Conservation (phyloP, 2,329 filamentous ascomycete species). For the Thermomyces lanuginosus region DNA sequence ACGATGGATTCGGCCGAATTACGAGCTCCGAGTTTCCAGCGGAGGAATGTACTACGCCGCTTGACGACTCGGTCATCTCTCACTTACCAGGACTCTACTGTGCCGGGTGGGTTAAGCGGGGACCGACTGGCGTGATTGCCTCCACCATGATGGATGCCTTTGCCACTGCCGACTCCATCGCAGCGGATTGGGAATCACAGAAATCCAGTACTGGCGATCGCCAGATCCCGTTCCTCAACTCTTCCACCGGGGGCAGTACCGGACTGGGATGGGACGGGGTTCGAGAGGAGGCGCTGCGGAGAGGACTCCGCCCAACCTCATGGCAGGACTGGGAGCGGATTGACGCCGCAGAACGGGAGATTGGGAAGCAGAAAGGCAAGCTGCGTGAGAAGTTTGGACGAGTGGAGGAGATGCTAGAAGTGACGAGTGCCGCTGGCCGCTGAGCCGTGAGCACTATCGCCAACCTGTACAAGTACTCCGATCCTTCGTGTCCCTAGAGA, state of each 20-base stretch:
- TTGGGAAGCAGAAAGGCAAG: constrained; percentile 54
- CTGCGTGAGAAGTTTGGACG: constrained; percentile 52
- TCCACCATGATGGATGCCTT: constrained; percentile 95
- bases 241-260: constrained; percentile 20
- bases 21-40: constrained; percentile 22
- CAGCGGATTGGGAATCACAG: constrained; percentile 50
- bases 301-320: constrained; percentile 46
- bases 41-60: constrained; percentile 12
- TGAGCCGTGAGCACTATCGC: too few species aligned
- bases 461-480: too few species aligned
- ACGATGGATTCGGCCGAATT: constrained; percentile 66
- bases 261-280: constrained; percentile 63
- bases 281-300: constrained; percentile 39
- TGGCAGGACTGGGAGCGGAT: constrained; percentile 84
- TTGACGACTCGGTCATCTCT: constrained; percentile 24
- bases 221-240: constrained; percentile 31
- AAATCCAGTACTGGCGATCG: constrained; percentile 5
- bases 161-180: constrained; percentile 67
- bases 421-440: too few species aligned
- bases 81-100: constrained; percentile 66
- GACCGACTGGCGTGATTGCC: constrained; percentile 88
- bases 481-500: too few species aligned
- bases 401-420: constrained; percentile 43
- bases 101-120: constrained; percentile 89
- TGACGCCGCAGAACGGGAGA: constrained; percentile 56